Percentiles rank a stretch among this genome's conserved stretches.
Evolutionary conservation across 345 rosid species (phyloP).

Genomic region (Gynandropsis gynandra): DNA sequence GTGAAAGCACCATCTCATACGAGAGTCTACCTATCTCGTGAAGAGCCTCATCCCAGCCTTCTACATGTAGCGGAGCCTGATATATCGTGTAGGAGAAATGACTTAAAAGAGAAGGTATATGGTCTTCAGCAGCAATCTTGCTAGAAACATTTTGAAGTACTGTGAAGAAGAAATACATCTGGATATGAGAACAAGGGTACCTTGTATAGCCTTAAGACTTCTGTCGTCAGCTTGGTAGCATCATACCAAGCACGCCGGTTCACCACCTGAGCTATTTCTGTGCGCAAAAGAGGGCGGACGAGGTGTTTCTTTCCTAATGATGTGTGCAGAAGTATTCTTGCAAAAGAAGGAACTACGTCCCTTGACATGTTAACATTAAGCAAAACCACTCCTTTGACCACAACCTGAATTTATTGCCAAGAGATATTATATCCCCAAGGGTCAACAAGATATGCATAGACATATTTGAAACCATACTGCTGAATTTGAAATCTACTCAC

Average conservation of each 20-base stretch:
- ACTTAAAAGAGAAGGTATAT: background rate
- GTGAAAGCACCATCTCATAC: conserved; percentile 56
- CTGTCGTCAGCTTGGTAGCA: conserved; percentile 63
- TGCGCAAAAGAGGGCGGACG: conserved; percentile 67
- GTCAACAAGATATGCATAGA: conserved; percentile 12
- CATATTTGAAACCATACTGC: background rate
- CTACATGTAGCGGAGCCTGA: conserved; percentile 65
- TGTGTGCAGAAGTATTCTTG: conserved; percentile 75
- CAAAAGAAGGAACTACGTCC: conserved; percentile 84
- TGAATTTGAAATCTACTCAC: conserved; percentile 32
- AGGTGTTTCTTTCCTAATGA: conserved; percentile 86
- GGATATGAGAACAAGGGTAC: conserved; percentile 25
- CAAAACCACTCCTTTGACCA: conserved; percentile 55
- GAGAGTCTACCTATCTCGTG: conserved; percentile 79
- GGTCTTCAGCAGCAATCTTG: background rate
- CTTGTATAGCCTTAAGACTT: conserved; percentile 70
- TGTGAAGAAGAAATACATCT: background rate
- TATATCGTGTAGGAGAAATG: conserved; percentile 1
- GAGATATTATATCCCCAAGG: background rate
- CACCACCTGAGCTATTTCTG: conserved; percentile 79
- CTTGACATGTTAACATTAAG: conserved; percentile 69
- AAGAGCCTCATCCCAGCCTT: conserved; percentile 91
- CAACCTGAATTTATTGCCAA: conserved; percentile 31
- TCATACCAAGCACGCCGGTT: conserved; percentile 89
- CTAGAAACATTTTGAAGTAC: background rate